Base-by-base conservation (phyloP, 768 basidiomycete species). In the Dioszegia hungarica region DNA sequence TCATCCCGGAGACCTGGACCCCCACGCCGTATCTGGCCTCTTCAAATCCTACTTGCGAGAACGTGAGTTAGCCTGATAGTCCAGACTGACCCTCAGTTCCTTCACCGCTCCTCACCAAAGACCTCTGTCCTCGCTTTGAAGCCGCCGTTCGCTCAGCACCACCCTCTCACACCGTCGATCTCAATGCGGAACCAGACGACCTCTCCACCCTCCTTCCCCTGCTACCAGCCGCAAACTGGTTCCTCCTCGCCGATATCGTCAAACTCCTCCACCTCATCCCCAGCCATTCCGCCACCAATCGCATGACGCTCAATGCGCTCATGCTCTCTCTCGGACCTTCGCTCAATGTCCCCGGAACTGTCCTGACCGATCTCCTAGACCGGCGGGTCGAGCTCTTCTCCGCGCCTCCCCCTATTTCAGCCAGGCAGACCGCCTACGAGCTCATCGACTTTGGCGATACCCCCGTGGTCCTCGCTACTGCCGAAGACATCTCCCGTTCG, bases 1-100 rank as follows among this genome's bases (percentile, higher is more conserved):
- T 61, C 82, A 82, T 47, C 91, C 90, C 24, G 84, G 87, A 8
- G 91, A 97, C 68, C 78, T 97, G 33, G 93, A 97, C 70, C 93
- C 93, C 44, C 91, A 97, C 74, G 89, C 90, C 0, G 92, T 97
- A 6, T 86, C 92, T 19, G 89, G 89, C 24, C 79, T 94, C 28
- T 95, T 94, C 79, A 95, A 94, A 75, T 86, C 89, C 0, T 97
- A 85, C 74, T 79, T 97, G 39, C 86, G 93, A 55, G 91, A 95
- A 82, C 79, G 92, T 94, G 77, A 79, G 92, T 81, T 6, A 34
- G 10, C 14, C 17, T 31, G 19, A 38, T 25, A n/a, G 9, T 52
- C n/a, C 36, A 17, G 17, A 31, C 25, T 29, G 29, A 29, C 27
- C 11, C 8, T 22, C 64, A 95, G 92, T 97, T 36, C 93, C 91